Base-by-base conservation (phyloP, 2,329 filamentous ascomycete genomes). In the Fusarium gaditjirri region DNA sequence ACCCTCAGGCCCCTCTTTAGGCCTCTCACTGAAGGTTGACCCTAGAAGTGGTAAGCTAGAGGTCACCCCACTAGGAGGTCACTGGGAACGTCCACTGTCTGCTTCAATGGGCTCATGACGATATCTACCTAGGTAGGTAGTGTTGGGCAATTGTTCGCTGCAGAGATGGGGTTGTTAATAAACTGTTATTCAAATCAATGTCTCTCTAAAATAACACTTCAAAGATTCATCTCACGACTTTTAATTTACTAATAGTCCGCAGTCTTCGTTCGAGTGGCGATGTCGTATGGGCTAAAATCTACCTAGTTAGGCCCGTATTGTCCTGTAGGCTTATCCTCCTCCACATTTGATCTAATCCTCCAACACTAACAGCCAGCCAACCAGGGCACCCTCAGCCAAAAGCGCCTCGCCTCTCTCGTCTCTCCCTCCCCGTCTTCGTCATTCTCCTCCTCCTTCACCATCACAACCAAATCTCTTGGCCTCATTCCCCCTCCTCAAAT, bases 251-350 rank as follows among this genome's bases (percentile, higher is more conserved):
- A n/a, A 44, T 16, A 43, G 49, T 33, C 21, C n/a, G 23, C 41
- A 54, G 44, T 62, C 35, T 58, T 52, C 29, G 23, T 27, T 49
- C 31, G 35, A 27, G 72, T 75, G 72, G 72, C 72, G 67, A 74
- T 58, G 52, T 75, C 67, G 66, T 72, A 57, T 74, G 63, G 63
- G 70, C 61, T 64, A 73, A 58, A 25, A 36, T 57, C 29, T 12
- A 36, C 46, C 29, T 12, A 56, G 49, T n/a, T 50, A 36, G 31
- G 31, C 31, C 31, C 35, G 35, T 53, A 41, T 53, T 39, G 33
- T 16, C 10, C 35, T 53, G 23, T 38, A 52, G 65, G 50, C 43
- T 69, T 38, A 55, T 72, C 44, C 65, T 74, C 70, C 69, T 73
- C 73, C 73, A 72, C 68, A 69, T 60, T 59, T 66, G 60, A 57